phyloP scores from a whole-genome alignment of 306 rosid species.

The Cucumis cinereus region DNA sequence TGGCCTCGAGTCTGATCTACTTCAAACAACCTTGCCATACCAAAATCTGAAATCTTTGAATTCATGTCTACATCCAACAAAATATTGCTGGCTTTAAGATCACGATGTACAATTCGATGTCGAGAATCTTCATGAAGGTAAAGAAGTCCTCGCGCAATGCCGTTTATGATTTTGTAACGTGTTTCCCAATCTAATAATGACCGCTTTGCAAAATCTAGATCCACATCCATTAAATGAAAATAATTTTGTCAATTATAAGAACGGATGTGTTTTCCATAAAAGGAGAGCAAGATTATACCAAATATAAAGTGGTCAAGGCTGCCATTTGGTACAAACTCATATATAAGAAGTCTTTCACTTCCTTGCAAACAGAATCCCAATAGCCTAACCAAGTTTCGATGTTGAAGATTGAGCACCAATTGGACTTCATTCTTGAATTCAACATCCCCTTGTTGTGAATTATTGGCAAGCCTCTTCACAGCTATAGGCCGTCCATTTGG shows the following conservation, averaged over 20 bases:
- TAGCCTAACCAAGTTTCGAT: background rate
- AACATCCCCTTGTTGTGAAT: background rate
- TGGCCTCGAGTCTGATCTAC: background rate
- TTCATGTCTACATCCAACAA: background rate
- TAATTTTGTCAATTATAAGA: background rate
- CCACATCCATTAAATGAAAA: background rate
- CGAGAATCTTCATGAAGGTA: constrained; percentile 5
- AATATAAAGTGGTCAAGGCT: constrained; percentile 2
- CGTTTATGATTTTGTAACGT: background rate
- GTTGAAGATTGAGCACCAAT: background rate
- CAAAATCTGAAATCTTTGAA: constrained; percentile 1
- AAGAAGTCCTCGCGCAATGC: background rate
- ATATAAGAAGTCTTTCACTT: background rate
- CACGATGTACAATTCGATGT: constrained; percentile 1
- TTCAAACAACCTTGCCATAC: background rate
- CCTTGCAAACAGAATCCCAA: background rate
- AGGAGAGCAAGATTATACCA: background rate
- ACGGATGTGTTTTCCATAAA: background rate
- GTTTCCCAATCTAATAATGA: background rate
- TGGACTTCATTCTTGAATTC: constrained; percentile 2
- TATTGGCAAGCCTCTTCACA: background rate
- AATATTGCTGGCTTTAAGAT: background rate
- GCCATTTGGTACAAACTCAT: constrained; percentile 2
- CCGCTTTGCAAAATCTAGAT: background rate
- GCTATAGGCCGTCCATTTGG: background rate